phyloP scores from a whole-genome alignment of 495 filamentous ascomycete species.

The Annulohypoxylon stygium region DNA sequence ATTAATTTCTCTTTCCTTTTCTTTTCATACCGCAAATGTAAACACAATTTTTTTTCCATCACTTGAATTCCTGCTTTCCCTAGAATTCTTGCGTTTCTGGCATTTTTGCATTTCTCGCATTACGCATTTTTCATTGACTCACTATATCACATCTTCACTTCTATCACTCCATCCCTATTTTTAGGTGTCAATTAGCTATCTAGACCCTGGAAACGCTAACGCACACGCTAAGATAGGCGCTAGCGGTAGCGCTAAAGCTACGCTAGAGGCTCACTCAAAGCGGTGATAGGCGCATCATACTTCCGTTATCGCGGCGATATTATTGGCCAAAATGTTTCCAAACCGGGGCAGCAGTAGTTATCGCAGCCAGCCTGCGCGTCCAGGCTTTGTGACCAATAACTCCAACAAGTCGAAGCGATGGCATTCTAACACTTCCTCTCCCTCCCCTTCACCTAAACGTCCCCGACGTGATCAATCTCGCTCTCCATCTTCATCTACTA shows the following conservation, averaged over 20 bases:
- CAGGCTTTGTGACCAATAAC: background rate
- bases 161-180: background rate
- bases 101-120: background rate
- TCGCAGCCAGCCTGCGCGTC: background rate
- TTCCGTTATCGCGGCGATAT: conserved; percentile 18
- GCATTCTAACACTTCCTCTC: background rate
- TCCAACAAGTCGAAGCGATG: background rate
- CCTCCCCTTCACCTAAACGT: background rate
- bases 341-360: background rate
- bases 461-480: background rate
- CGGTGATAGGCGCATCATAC: conserved; percentile 23
- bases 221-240: background rate
- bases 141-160: background rate
- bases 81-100: background rate
- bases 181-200: background rate
- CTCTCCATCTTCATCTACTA: background rate
- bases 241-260: background rate
- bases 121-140: background rate
- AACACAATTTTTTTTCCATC: background rate
- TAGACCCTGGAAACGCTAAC: background rate
- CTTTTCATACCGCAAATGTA: background rate
- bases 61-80: background rate
- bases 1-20: background rate
- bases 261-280: background rate
- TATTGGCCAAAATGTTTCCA: conserved; percentile 22